These are phyloP conservation scores for Podila epigama DNA, from an alignment of 192 early-diverging fungal genomes.

Conservation along the genomic window DNA sequence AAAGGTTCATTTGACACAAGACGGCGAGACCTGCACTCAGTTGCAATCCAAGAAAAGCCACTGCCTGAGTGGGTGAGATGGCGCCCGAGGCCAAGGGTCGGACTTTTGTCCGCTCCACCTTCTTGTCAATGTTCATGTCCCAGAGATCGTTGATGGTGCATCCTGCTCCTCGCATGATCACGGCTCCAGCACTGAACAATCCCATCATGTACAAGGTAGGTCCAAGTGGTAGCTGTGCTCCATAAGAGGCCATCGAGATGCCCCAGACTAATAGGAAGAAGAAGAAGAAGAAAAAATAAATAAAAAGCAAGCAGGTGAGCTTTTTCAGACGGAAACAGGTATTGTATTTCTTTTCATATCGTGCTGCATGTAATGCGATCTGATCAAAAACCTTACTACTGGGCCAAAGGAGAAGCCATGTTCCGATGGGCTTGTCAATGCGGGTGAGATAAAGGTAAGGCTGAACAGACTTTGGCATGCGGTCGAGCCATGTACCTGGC, in stretches of 20 bases:
- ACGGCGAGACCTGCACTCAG: slow-evolving; percentile 82
- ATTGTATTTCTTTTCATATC: slow-evolving; percentile 20
- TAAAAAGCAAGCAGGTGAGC: not conserved
- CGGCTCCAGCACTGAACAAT: slow-evolving; percentile 84
- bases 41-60: slow-evolving; percentile 83
- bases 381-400: slow-evolving; percentile 71
- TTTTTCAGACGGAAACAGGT: slow-evolving; percentile 7
- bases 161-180: slow-evolving; percentile 95
- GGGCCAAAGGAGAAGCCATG: slow-evolving; percentile 91
- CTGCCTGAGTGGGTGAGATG: slow-evolving; percentile 70
- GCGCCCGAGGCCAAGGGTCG: slow-evolving; percentile 85
- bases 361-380: no score
- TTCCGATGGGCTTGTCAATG: slow-evolving; percentile 91
- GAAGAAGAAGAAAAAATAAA: slow-evolving; percentile 1
- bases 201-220: slow-evolving; percentile 71
- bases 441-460: slow-evolving; percentile 82
- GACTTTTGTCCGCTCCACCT: slow-evolving; percentile 81
- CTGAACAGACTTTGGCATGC: slow-evolving; percentile 54
- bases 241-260: slow-evolving; percentile 74
- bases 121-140: slow-evolving; percentile 91
- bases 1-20: slow-evolving; percentile 88
- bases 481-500: slow-evolving; percentile 36
- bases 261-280: slow-evolving; percentile 85
- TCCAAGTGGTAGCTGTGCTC: slow-evolving; percentile 56
- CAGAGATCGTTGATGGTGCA: slow-evolving; percentile 98